A percentile compares a stretch with the other conserved stretches of the same genome.
These are phyloP conservation scores for Pythium phragmitis DNA, from an alignment of 352 stramenopile genomes.

Conservation along the genomic window DNA sequence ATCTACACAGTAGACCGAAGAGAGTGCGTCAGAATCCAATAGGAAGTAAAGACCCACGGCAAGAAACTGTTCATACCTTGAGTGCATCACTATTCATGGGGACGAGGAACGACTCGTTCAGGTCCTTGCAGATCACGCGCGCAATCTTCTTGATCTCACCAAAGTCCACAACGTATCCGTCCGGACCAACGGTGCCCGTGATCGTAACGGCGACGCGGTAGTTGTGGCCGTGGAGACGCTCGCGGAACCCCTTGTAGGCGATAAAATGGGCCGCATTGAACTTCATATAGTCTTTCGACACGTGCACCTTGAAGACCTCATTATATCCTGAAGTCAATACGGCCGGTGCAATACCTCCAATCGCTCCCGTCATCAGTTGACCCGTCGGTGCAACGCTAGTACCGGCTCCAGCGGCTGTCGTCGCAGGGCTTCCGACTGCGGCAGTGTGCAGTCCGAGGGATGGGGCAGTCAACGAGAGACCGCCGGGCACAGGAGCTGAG, in stretches of 20 bases:
- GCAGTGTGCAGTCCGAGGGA: constrained; percentile 22
- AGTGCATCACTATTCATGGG: constrained; percentile 94
- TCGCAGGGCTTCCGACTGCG: constrained; percentile 5
- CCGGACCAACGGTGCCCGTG: constrained; percentile 77
- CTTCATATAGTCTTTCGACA: constrained; percentile 92
- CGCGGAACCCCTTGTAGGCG: constrained; percentile 93
- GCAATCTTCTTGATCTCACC: constrained; percentile 96
- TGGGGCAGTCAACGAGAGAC: constrained; percentile 19
- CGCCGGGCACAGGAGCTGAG: constrained; percentile 18
- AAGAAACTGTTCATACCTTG: constrained; percentile 37
- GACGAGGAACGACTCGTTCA: constrained; percentile 98
- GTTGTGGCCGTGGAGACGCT: constrained; percentile 98
- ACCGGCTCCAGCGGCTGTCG: neutral
- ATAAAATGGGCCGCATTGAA: constrained; percentile 91
- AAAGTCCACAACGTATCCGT: constrained; percentile 98
- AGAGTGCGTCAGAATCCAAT: neutral
- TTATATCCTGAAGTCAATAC: constrained; percentile 41
- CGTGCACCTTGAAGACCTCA: constrained; percentile 86
- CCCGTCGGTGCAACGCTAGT: constrained; percentile 9
- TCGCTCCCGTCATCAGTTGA: constrained; percentile 18
- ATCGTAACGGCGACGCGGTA: constrained; percentile 94
- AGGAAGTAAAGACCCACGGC: neutral
- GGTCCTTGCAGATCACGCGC: constrained; percentile 92
- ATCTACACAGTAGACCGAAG: constrained; percentile 40
- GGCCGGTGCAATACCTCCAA: constrained; percentile 22